Conservation (phyloP, 306 rosid genomes). For the Mucuna pruriens region DNA sequence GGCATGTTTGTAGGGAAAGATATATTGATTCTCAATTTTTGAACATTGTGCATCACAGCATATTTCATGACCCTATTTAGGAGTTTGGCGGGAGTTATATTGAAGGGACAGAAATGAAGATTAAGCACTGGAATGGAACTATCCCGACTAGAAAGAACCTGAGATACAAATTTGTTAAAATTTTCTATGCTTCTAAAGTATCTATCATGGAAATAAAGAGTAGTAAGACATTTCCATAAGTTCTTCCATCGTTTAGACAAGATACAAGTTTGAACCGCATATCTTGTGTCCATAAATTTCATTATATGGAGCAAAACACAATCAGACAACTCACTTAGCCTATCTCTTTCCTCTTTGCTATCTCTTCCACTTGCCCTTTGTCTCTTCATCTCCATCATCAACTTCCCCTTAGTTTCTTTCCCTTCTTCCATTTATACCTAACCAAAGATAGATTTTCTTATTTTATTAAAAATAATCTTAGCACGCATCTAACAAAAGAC, state of each 20-base stretch:
- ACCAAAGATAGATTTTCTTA: no score
- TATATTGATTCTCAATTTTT: neutral
- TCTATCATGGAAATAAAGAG: neutral
- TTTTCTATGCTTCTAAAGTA: fast-evolving
- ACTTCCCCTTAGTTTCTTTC: no score
- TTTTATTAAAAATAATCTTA: no score
- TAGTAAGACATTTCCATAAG: neutral
- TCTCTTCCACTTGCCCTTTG: no score
- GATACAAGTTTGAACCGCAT: neutral
- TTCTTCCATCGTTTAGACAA: neutral
- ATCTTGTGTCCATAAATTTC: neutral
- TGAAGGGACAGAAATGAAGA: neutral
- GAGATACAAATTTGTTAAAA: neutral
- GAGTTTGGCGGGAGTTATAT: no score
- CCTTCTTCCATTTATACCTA: no score
- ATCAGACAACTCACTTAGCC: neutral
- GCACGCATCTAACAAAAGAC: no score
- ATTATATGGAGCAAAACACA: neutral
- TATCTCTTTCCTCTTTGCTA: neutral
- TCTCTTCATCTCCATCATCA: no score
- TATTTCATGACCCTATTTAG: neutral
- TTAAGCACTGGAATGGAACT: neutral
- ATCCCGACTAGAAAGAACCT: neutral
- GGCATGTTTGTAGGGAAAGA: no score
- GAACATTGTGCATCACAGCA: neutral